Conservation (phyloP, 176 grass and related monocot species). For the Oropetium thomaeum region DNA sequence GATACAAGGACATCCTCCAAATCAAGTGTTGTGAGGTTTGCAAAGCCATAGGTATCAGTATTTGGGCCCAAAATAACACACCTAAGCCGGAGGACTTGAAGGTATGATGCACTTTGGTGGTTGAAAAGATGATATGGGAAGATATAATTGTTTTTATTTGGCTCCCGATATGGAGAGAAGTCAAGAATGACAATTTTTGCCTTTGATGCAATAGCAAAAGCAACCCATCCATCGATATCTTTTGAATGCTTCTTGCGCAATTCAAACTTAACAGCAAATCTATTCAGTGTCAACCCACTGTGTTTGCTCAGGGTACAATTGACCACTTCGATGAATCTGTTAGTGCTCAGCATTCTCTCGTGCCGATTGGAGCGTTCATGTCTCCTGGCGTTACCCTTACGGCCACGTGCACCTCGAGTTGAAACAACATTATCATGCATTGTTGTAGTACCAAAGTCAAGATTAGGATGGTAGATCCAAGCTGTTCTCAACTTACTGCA, state of each 20-base stretch:
- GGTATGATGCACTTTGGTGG: neutral
- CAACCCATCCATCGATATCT: slow-evolving; percentile 30
- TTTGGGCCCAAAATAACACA: slow-evolving; percentile 1
- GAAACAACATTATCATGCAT: neutral
- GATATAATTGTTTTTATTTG: neutral
- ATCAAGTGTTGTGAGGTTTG: slow-evolving; percentile 19
- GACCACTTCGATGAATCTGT: neutral
- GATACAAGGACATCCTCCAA: slow-evolving; percentile 4
- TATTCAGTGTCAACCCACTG: slow-evolving; percentile 2
- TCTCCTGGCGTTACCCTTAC: neutral
- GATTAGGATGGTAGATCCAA: slow-evolving; percentile 22
- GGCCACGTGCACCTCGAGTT: neutral
- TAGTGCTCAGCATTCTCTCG: neutral
- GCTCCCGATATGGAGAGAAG: slow-evolving; percentile 10
- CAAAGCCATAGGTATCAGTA: slow-evolving; percentile 4
- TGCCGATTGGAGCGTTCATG: neutral
- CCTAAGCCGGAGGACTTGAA: neutral
- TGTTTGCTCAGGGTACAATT: neutral
- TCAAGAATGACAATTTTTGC: slow-evolving; percentile 6
- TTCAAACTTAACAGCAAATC: neutral
- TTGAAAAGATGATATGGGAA: slow-evolving; percentile 27
- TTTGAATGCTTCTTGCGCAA: slow-evolving; percentile 13
- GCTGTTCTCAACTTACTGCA: neutral
- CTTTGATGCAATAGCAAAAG: slow-evolving; percentile 4
- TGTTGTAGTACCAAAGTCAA: neutral